Evolutionary conservation across 2,329 filamentous ascomycete genomes (phyloP).

Genomic region (Atkinsonella texensis): DNA sequence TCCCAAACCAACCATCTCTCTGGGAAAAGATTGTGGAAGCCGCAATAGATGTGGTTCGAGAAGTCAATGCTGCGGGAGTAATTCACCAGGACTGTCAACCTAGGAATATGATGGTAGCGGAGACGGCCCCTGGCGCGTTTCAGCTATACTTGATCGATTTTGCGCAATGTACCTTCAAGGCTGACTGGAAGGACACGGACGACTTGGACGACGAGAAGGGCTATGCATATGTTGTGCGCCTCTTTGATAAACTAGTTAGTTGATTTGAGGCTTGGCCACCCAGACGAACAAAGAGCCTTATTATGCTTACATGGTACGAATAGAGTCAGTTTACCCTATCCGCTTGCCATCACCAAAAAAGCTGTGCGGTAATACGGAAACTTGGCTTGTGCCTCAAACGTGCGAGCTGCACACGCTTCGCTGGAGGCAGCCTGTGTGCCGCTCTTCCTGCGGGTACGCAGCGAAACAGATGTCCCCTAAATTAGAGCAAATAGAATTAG

Average conservation of each 20-base stretch:
- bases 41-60: conserved; percentile 1
- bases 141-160: conserved; percentile 8
- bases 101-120: conserved; percentile 4
- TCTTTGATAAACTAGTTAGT: conserved; percentile 2
- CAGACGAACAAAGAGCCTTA: too few species aligned
- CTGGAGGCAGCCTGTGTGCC: too few species aligned
- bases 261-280: too few species aligned
- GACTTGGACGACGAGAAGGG: conserved; percentile 5
- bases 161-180: conserved; percentile 6
- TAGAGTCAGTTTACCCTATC: too few species aligned
- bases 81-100: conserved; percentile 7
- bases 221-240: conserved; percentile 2
- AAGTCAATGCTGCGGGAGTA: conserved; percentile 5
- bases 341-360: too few species aligned
- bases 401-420: too few species aligned
- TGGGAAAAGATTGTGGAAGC: conserved; percentile 1
- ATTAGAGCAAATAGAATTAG: too few species aligned
- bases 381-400: too few species aligned
- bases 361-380: too few species aligned
- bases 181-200: conserved; percentile 7
- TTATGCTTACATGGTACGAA: too few species aligned
- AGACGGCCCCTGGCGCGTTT: neutral
- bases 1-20: conserved; percentile 3
- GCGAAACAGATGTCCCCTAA: too few species aligned
- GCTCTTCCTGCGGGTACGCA: too few species aligned